Evolutionary conservation across 805 yeast genomes (phyloP).

Genomic region (Myxozyma melibiosi): DNA sequence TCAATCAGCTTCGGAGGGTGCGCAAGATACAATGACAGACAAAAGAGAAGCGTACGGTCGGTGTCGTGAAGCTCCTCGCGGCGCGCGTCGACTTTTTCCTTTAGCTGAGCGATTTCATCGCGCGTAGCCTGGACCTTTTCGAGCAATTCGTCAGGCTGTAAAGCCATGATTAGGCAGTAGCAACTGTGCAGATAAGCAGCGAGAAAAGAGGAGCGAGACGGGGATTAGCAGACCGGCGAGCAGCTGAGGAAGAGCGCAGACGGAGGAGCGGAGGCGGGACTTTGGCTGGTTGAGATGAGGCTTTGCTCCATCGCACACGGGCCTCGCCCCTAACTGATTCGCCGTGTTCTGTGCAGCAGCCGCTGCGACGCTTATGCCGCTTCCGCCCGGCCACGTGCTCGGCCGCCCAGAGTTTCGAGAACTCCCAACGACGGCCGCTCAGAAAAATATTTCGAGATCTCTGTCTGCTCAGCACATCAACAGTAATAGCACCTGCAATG

Average conservation of each 20-base stretch:
- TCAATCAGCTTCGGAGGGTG: not conserved
- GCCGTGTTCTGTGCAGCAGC: not conserved
- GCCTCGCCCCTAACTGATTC: slow-evolving; percentile 3
- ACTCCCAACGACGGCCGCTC: not conserved
- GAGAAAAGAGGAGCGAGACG: not conserved
- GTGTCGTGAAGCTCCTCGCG: slow-evolving; percentile 28
- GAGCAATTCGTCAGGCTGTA: slow-evolving; percentile 14
- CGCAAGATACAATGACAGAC: not conserved
- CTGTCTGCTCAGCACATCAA: not conserved
- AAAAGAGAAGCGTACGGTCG: slow-evolving; percentile 21
- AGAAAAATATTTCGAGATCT: not conserved
- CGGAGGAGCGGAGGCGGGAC: no score
- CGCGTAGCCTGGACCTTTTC: slow-evolving; percentile 29
- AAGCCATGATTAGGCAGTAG: slow-evolving; percentile 20
- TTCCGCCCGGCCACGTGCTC: not conserved
- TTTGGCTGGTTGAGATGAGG: slow-evolving; percentile 5
- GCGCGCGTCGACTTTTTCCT: slow-evolving; percentile 27
- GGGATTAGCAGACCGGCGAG: not conserved
- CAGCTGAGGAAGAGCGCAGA: not conserved
- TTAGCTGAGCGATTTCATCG: slow-evolving; percentile 25
- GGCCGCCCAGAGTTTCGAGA: not conserved
- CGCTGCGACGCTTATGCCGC: not conserved
- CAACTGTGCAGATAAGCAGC: not conserved
- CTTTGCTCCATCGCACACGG: slow-evolving; percentile 15
- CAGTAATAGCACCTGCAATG: not conserved